Conservation (phyloP, 805 yeast genomes). For the Candida hungchunana region DNA sequence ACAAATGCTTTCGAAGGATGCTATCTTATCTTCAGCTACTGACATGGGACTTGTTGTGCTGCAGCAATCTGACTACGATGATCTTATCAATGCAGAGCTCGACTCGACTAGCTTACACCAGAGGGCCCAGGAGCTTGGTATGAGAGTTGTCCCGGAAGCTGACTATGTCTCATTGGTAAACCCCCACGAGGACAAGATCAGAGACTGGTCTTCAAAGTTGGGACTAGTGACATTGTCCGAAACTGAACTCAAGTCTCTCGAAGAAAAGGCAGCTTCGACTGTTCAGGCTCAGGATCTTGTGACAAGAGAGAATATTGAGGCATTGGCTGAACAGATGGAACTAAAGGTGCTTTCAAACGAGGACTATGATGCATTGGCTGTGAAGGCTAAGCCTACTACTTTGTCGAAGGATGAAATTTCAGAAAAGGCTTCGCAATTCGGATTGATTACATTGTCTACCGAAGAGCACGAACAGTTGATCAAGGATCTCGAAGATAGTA, state of each 20-base stretch:
- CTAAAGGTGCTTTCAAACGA: slow-evolving; percentile 23
- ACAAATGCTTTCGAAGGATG: slow-evolving; percentile 10
- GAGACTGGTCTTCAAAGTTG: slow-evolving; percentile 15
- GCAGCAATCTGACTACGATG: slow-evolving; percentile 21
- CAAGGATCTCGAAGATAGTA: slow-evolving; percentile 1
- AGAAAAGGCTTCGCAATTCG: slow-evolving; percentile 25
- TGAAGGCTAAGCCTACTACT: slow-evolving; percentile 5
- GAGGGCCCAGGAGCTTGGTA: slow-evolving; percentile 16
- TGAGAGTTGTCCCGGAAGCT: slow-evolving; percentile 22
- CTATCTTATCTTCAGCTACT: slow-evolving; percentile 12
- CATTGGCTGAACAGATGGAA: slow-evolving; percentile 11
- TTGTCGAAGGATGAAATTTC: slow-evolving; percentile 11
- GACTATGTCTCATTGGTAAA: slow-evolving; percentile 14
- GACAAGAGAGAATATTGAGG: slow-evolving; percentile 12
- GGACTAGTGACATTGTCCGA: slow-evolving; percentile 16
- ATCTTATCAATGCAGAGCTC: slow-evolving; percentile 1
- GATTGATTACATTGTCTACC: slow-evolving; percentile 25
- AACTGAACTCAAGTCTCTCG: slow-evolving; percentile 9
- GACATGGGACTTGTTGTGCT: slow-evolving; percentile 26
- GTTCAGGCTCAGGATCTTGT: slow-evolving; percentile 10
- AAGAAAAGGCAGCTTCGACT: slow-evolving; percentile 3
- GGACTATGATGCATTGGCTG: slow-evolving; percentile 19
- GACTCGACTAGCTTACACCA: slow-evolving; percentile 4
- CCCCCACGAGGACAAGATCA: slow-evolving; percentile 17
- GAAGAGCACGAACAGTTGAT: slow-evolving; percentile 7